phyloP scores from a whole-genome alignment of 495 filamentous ascomycete species.

The Clavariopsis aquatica region DNA sequence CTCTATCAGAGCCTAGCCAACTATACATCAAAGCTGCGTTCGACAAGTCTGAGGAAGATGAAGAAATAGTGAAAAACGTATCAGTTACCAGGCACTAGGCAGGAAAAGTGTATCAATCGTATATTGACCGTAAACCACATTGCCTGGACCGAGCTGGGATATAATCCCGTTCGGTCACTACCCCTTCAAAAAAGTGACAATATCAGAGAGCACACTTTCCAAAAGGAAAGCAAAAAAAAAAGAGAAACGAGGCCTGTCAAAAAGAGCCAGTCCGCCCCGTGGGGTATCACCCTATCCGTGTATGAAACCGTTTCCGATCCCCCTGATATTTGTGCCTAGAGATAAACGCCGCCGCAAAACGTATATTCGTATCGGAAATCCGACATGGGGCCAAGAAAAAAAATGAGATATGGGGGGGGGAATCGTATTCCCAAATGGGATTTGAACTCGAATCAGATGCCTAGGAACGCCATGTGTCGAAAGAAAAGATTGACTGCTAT shows the following conservation, averaged over 20 bases:
- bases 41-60: not conserved
- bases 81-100: no score
- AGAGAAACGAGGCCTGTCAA: constrained; percentile 14
- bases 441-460: not conserved
- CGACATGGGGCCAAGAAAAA: not conserved
- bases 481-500: not conserved
- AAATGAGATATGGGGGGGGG: not conserved
- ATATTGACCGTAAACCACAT: not conserved
- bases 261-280: constrained; percentile 20
- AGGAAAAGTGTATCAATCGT: not conserved
- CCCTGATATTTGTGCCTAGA: not conserved
- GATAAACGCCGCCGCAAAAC: not conserved
- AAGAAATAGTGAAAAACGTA: no score
- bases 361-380: not conserved
- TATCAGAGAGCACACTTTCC: not conserved
- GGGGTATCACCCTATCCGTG: constrained; percentile 18
- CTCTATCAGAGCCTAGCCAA: not conserved
- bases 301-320: not conserved
- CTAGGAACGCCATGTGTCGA: constrained; percentile 6
- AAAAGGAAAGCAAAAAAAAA: constrained; percentile 2
- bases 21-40: not conserved
- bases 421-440: not conserved
- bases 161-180: no score
- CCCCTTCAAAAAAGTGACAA: not conserved
- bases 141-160: not conserved